Conservation (phyloP, 106 monocot species). For the Chionographis japonica region DNA sequence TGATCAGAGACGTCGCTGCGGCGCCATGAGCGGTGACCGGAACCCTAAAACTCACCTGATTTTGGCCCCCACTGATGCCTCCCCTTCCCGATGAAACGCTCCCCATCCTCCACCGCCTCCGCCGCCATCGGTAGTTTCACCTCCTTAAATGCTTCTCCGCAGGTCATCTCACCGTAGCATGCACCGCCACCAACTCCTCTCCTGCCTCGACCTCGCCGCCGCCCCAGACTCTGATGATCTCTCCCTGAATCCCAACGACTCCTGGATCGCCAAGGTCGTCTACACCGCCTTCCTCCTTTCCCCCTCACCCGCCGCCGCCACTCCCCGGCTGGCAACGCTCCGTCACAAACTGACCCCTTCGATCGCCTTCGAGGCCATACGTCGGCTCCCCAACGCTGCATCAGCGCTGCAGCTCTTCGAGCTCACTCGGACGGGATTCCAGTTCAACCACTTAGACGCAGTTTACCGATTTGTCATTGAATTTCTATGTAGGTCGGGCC, state of each 20-base stretch:
- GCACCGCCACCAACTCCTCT: slow-evolving; percentile 11
- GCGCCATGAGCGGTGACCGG: no score
- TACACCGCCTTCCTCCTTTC: slow-evolving; percentile 25
- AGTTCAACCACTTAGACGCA: background rate
- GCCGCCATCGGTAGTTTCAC: background rate
- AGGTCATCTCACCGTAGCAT: slow-evolving; percentile 1
- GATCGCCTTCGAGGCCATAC: slow-evolving; percentile 14
- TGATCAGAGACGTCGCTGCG: no score
- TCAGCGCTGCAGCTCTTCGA: slow-evolving; percentile 14
- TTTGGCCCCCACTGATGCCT: no score
- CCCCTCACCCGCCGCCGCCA: slow-evolving; percentile 3
- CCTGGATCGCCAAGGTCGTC: slow-evolving; percentile 44
- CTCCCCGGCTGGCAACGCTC: slow-evolving; percentile 2
- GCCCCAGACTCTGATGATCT: background rate
- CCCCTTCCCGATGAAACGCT: no score
- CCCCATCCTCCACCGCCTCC: background rate
- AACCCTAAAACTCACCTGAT: no score
- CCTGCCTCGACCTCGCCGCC: background rate
- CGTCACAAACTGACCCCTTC: slow-evolving; percentile 13
- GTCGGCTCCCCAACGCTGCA: slow-evolving; percentile 10
- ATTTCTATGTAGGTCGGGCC: slow-evolving; percentile 21
- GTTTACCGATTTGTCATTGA: slow-evolving; percentile 15
- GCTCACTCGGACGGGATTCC: slow-evolving; percentile 9
- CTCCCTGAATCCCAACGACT: slow-evolving; percentile 7
- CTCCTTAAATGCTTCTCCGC: slow-evolving; percentile 15